Conservation (phyloP, 768 basidiomycete species). For the Russula sp. region DNA sequence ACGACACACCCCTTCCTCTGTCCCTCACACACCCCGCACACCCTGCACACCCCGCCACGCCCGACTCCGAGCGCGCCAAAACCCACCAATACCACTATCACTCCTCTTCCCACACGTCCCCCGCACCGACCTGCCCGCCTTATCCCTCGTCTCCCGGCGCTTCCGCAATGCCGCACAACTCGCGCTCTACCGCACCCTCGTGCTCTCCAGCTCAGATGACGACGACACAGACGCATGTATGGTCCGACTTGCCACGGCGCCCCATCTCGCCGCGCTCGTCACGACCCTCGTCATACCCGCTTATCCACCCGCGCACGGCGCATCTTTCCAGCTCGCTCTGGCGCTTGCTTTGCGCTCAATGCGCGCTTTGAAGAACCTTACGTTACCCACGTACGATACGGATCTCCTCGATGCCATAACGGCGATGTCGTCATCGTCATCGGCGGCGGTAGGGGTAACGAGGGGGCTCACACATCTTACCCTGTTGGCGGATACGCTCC, state of each 20-base stretch:
- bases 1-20: not conserved
- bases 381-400: constrained; percentile 33
- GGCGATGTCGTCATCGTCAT: not conserved
- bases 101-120: constrained; percentile 30
- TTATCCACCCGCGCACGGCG: constrained; percentile 22
- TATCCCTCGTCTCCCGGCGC: constrained; percentile 33
- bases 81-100: constrained; percentile 24
- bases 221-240: constrained; percentile 32
- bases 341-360: constrained; percentile 38
- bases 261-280: constrained; percentile 34
- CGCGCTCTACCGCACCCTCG: constrained; percentile 34
- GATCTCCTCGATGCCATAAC: constrained; percentile 28
- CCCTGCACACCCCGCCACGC: constrained; percentile 8
- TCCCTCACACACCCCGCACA: not conserved
- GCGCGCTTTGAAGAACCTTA: constrained; percentile 34
- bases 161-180: constrained; percentile 32
- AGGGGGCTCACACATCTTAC: constrained; percentile 32
- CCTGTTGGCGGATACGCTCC: constrained; percentile 32
- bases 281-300: constrained; percentile 30
- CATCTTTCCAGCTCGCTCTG: constrained; percentile 30
- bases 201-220: constrained; percentile 23
- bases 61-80: constrained; percentile 15
- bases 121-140: constrained; percentile 29
- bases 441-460: constrained; percentile 25
- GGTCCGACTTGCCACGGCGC: constrained; percentile 31